These are phyloP conservation scores for Plasmodium vinckei DNA, from an alignment of 169 alveolate species.

Conservation along the genomic window DNA sequence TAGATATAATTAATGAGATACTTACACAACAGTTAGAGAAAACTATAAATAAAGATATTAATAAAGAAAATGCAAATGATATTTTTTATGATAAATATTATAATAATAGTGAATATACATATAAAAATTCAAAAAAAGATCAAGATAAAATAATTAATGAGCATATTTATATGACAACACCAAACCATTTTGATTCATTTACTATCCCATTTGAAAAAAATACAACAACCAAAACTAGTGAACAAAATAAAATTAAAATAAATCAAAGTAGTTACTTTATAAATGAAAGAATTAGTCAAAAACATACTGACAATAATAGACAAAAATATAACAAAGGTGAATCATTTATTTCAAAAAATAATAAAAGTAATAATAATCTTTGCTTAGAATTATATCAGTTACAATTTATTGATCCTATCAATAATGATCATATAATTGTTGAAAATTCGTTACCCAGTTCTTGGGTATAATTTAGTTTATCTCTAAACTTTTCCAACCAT, in stretches of 20 bases:
- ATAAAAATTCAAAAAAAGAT: neutral
- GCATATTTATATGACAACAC: neutral
- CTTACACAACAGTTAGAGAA: neutral
- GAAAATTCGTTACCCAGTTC: slow-evolving; percentile 71
- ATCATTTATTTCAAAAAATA: neutral
- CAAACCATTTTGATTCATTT: slow-evolving; percentile 19
- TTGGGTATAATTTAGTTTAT: slow-evolving; percentile 44
- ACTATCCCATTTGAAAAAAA: slow-evolving; percentile 33
- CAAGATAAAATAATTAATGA: neutral
- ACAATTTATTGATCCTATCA: slow-evolving; percentile 63
- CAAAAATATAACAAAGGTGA: neutral
- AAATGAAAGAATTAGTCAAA: slow-evolving; percentile 2
- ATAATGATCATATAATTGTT: slow-evolving; percentile 33
- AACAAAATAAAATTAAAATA: neutral
- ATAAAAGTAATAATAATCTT: slow-evolving; percentile 6
- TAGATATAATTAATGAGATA: slow-evolving; percentile 27
- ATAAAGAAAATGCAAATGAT: neutral
- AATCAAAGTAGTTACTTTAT: slow-evolving; percentile 33
- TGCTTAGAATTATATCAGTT: slow-evolving; percentile 72
- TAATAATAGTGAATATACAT: neutral
- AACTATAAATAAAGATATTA: neutral
- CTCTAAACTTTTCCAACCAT: neutral
- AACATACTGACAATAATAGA: neutral
- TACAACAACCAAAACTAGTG: neutral
- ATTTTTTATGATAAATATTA: slow-evolving; percentile 3